Conservation (phyloP, 1,284 basidiomycete species). For the Porogramme epimiltina region DNA sequence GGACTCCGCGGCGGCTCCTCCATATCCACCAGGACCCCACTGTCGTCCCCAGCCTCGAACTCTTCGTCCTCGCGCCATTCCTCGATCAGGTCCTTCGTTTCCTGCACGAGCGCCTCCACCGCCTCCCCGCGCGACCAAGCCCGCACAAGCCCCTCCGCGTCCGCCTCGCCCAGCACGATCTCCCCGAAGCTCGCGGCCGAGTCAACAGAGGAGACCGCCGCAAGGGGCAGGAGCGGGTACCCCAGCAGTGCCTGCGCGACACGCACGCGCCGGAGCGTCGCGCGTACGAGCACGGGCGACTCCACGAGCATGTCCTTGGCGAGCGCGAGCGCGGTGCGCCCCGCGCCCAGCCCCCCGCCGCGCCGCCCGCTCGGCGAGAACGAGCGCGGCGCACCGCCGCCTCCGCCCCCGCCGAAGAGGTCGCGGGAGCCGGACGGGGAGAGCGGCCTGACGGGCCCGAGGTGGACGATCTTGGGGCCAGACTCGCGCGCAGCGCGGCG, state of each 20-base stretch:
- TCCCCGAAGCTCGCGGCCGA: constrained; percentile 30
- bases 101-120: constrained; percentile 50
- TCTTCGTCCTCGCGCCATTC: constrained; percentile 50
- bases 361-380: constrained; percentile 22
- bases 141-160: constrained; percentile 33
- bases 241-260: constrained; percentile 64
- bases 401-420: constrained; percentile 9
- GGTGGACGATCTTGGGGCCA: constrained; percentile 59
- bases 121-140: constrained; percentile 61
- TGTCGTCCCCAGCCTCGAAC: constrained; percentile 26
- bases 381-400: constrained; percentile 19
- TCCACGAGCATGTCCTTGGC: constrained; percentile 42
- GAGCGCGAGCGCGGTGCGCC: constrained; percentile 22
- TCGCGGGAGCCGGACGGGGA: constrained; percentile 30
- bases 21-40: constrained; percentile 27
- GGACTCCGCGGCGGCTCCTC: constrained; percentile 15
- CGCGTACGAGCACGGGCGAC: constrained; percentile 49
- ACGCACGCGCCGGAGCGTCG: constrained; percentile 62
- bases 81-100: constrained; percentile 56
- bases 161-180: constrained; percentile 26
- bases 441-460: constrained; percentile 52
- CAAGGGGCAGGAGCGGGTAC: constrained; percentile 52
- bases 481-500: constrained; percentile 34
- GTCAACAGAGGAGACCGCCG: constrained; percentile 17
- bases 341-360: constrained; percentile 6